Evolutionary conservation across 108 stramenopile genomes (phyloP).

Genomic region (Licmophora abbreviata): DNA sequence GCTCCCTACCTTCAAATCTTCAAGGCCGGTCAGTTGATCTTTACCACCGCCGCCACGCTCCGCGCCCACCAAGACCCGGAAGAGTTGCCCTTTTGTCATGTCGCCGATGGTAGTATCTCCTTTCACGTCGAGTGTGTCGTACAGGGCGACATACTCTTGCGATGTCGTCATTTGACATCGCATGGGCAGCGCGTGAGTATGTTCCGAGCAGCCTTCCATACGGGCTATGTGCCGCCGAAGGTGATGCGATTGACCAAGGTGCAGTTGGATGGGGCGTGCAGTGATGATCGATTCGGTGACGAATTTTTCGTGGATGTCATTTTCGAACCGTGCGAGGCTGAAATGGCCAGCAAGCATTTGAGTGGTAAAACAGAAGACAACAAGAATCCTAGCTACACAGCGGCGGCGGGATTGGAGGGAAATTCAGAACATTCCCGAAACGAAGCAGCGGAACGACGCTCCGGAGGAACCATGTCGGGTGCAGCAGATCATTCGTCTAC

Average conservation of each 20-base stretch:
- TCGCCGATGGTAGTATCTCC: slow-evolving; percentile 45
- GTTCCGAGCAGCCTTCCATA: slow-evolving; percentile 97
- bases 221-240: slow-evolving; percentile 88
- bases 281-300: slow-evolving; percentile 78
- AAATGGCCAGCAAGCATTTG: slow-evolving; percentile 53
- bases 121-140: slow-evolving; percentile 71
- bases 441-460: slow-evolving; percentile 27
- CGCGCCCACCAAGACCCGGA: slow-evolving; percentile 48
- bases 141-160: slow-evolving; percentile 86
- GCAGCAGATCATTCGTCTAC: not conserved
- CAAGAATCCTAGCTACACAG: not conserved
- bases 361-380: slow-evolving; percentile 12
- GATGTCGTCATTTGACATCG: slow-evolving; percentile 83
- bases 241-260: slow-evolving; percentile 87
- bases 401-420: not conserved
- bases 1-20: slow-evolving; percentile 95
- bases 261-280: slow-evolving; percentile 92
- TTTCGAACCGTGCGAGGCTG: slow-evolving; percentile 84
- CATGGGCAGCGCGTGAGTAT: slow-evolving; percentile 79
- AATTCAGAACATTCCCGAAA: slow-evolving; percentile 9
- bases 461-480: slow-evolving; percentile 17
- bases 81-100: slow-evolving; percentile 58
- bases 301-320: slow-evolving; percentile 94
- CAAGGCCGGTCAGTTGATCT: slow-evolving; percentile 83
- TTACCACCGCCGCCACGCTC: slow-evolving; percentile 68